Evolutionary conservation across 805 yeast species (phyloP).

Genomic region (Tetrapisispora iriomotensis): DNA sequence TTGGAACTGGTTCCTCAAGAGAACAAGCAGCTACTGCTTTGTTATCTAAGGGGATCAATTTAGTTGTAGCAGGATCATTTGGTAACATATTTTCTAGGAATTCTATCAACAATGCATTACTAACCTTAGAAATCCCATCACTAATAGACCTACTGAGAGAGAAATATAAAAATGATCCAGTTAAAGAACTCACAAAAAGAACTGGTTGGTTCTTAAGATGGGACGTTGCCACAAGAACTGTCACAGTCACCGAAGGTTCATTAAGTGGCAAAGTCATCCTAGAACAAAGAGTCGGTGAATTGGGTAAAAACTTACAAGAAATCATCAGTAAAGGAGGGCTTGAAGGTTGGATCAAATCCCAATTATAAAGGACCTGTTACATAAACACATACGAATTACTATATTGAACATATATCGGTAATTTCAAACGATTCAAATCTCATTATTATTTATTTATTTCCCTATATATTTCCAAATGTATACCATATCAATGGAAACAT

Average conservation of each 20-base stretch:
- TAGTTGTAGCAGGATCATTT: constrained; percentile 94
- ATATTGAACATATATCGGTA: too few relatives aligned
- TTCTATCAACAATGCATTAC: constrained; percentile 89
- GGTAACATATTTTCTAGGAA: constrained; percentile 95
- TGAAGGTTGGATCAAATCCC: constrained; percentile 93
- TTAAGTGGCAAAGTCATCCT: constrained; percentile 46
- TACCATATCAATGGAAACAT: too few relatives aligned
- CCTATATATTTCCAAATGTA: too few relatives aligned
- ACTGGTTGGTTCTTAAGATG: constrained; percentile 89
- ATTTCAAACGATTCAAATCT: too few relatives aligned
- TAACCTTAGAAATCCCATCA: constrained; percentile 88
- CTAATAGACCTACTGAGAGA: constrained; percentile 69
- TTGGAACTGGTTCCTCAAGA: constrained; percentile 97
- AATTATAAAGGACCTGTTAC: constrained; percentile 36
- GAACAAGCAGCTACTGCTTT: constrained; percentile 99
- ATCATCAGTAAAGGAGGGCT: constrained; percentile 95
- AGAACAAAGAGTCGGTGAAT: constrained; percentile 85
- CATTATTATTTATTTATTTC: too few relatives aligned
- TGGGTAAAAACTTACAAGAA: constrained; percentile 92
- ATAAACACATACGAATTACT: too few relatives aligned
- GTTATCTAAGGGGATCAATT: constrained; percentile 82
- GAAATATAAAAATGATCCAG: constrained; percentile 39
- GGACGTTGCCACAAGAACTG: constrained; percentile 83
- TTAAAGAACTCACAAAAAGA: constrained; percentile 76
- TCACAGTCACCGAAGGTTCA: constrained; percentile 59